Evolutionary conservation across 306 rosid species (phyloP).

Genomic region (Begonia loranthoides): DNA sequence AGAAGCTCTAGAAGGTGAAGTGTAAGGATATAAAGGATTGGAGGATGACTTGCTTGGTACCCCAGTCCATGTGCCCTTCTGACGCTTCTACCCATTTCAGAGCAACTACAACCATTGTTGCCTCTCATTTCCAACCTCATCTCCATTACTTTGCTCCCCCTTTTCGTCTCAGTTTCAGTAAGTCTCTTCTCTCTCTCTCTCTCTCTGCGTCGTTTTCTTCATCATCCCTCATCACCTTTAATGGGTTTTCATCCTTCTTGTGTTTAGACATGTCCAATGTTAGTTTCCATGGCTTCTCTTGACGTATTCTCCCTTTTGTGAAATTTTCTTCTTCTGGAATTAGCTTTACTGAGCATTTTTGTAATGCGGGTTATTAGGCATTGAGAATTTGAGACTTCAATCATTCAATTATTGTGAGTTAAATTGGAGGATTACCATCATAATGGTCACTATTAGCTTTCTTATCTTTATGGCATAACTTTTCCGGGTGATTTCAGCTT

Average conservation of each 20-base stretch:
- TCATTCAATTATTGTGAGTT: too few species aligned
- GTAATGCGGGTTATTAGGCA: too few species aligned
- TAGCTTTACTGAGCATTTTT: too few species aligned
- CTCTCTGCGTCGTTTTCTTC: background rate
- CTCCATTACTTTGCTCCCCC: constrained; percentile 8
- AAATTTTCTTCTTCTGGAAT: too few species aligned
- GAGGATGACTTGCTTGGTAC: constrained; percentile 66
- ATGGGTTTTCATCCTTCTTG: background rate
- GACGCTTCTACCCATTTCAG: constrained; percentile 37
- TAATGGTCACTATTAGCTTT: too few species aligned
- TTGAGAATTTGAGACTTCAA: too few species aligned
- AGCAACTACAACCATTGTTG: constrained; percentile 1
- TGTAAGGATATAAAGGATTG: background rate
- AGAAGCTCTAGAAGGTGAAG: too few species aligned
- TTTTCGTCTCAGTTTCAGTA: constrained; percentile 19
- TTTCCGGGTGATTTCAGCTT: too few species aligned
- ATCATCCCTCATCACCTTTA: background rate
- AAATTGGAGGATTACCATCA: too few species aligned
- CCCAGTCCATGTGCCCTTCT: constrained; percentile 54
- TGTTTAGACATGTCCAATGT: background rate
- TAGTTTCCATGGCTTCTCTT: background rate
- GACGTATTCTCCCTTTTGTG: too few species aligned
- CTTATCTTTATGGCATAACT: too few species aligned
- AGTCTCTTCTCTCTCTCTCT: constrained; percentile 6
- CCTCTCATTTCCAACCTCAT: constrained; percentile 6